A percentile compares a stretch with the other conserved stretches of the same genome.
These are phyloP conservation scores for Argentina anserina DNA, from an alignment of 306 rosid species.

Conservation along the genomic window DNA sequence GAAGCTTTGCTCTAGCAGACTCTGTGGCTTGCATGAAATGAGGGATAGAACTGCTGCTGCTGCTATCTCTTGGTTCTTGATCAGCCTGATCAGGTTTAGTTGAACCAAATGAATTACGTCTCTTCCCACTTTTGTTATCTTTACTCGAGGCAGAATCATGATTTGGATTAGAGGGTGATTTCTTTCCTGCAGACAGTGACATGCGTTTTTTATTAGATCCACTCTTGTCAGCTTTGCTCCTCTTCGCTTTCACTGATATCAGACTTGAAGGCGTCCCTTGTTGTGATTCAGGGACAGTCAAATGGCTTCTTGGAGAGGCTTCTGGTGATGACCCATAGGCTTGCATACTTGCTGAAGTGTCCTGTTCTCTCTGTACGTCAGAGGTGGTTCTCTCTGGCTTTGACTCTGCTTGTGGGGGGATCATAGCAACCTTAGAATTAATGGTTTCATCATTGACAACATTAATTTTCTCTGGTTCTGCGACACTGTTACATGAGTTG, in stretches of 20 bases:
- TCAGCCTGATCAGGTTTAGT: constrained; percentile 54
- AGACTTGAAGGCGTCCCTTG: constrained; percentile 95
- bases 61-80: constrained; percentile 63
- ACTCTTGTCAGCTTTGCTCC: constrained; percentile 42
- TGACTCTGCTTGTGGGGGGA: constrained; percentile 32
- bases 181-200: constrained; percentile 42
- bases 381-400: constrained; percentile 38
- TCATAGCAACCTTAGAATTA: constrained; percentile 27
- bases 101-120: constrained; percentile 71
- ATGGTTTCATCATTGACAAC: constrained; percentile 25
- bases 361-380: constrained; percentile 36
- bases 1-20: constrained; percentile 89
- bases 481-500: constrained; percentile 18
- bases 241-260: constrained; percentile 57
- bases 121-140: constrained; percentile 63
- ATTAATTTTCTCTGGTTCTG: constrained; percentile 38
- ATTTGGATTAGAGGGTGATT: constrained; percentile 56
- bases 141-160: constrained; percentile 58
- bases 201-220: constrained; percentile 47
- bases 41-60: constrained; percentile 59
- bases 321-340: constrained; percentile 49
- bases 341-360: constrained; percentile 29
- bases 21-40: constrained; percentile 96
- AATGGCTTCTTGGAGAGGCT: constrained; percentile 78
- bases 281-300: constrained; percentile 70